phyloP scores from a whole-genome alignment of 495 filamentous ascomycete genomes.

The Penicillium mononematosum region DNA sequence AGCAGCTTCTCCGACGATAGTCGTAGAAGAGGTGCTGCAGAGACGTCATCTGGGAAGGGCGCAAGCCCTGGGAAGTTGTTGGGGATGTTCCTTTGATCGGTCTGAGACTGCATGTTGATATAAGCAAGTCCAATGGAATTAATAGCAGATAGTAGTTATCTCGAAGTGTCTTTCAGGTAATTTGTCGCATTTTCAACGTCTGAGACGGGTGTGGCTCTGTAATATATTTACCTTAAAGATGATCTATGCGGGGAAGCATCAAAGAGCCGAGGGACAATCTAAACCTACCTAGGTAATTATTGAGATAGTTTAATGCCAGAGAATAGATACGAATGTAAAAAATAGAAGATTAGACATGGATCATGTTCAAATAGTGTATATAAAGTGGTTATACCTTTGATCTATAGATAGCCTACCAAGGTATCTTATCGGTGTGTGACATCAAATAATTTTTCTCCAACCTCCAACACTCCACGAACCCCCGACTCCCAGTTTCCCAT shows the following conservation, averaged over 20 bases:
- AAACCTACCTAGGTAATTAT: not conserved
- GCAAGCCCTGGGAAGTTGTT: slow-evolving; percentile 38
- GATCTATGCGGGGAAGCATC: slow-evolving; percentile 22
- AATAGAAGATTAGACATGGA: not conserved
- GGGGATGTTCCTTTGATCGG: not conserved
- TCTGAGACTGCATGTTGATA: not conserved
- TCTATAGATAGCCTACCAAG: not conserved
- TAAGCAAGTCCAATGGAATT: not conserved
- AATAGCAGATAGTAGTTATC: not conserved
- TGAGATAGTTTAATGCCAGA: not conserved
- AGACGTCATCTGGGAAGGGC: slow-evolving; percentile 53
- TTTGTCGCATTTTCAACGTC: not conserved
- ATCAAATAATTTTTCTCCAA: slow-evolving; percentile 26
- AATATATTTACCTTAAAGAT: not conserved
- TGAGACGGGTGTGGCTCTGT: not conserved
- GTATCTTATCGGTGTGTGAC: slow-evolving; percentile 29
- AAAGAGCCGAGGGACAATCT: slow-evolving; percentile 15
- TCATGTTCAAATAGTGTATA: not conserved
- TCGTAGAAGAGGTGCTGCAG: slow-evolving; percentile 54
- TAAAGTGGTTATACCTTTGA: not conserved
- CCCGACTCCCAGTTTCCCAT: not conserved
- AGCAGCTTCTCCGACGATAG: slow-evolving; percentile 53
- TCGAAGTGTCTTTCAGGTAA: not conserved
- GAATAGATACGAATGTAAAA: not conserved
- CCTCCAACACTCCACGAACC: not conserved